Evolutionary conservation across 2,329 filamentous ascomycete genomes (phyloP).

Genomic region (Plectosphaerella sp.): DNA sequence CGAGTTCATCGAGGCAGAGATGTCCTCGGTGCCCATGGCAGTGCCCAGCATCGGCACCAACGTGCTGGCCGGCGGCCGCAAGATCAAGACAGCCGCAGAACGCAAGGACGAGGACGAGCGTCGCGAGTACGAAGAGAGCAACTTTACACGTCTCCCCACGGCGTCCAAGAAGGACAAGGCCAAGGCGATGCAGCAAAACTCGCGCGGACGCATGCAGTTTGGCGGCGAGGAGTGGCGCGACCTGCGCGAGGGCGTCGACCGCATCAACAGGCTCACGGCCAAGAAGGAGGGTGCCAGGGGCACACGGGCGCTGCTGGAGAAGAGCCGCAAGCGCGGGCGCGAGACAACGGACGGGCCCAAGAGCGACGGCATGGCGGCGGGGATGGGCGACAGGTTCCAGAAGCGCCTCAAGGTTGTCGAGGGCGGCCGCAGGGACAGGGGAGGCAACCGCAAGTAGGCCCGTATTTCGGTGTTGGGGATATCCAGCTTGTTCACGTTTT

Average conservation of each 20-base stretch:
- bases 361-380: slow-evolving; percentile 51
- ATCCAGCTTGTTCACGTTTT: background rate
- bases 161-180: slow-evolving; percentile 82
- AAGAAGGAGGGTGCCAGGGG: slow-evolving; percentile 54
- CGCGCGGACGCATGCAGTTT: slow-evolving; percentile 58
- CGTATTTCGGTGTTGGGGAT: background rate
- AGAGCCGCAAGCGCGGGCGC: slow-evolving; percentile 75
- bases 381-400: slow-evolving; percentile 71
- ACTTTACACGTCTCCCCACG: slow-evolving; percentile 82
- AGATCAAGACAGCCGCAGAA: slow-evolving; percentile 72
- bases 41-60: slow-evolving; percentile 91
- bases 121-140: slow-evolving; percentile 83
- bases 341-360: slow-evolving; percentile 67
- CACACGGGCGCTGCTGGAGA: slow-evolving; percentile 65
- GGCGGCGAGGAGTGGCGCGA: slow-evolving; percentile 93
- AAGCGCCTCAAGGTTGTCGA: slow-evolving; percentile 60
- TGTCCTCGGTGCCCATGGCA: slow-evolving; percentile 75
- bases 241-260: slow-evolving; percentile 77
- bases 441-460: slow-evolving; percentile 32
- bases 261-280: slow-evolving; percentile 79
- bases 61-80: slow-evolving; percentile 73
- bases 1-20: slow-evolving; percentile 83
- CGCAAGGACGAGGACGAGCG: slow-evolving; percentile 74
- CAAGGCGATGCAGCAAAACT: slow-evolving; percentile 54
- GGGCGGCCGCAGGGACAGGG: slow-evolving; percentile 36